Evolutionary conservation across 331 rosid species (phyloP).

Genomic region (Ulmus americana): DNA sequence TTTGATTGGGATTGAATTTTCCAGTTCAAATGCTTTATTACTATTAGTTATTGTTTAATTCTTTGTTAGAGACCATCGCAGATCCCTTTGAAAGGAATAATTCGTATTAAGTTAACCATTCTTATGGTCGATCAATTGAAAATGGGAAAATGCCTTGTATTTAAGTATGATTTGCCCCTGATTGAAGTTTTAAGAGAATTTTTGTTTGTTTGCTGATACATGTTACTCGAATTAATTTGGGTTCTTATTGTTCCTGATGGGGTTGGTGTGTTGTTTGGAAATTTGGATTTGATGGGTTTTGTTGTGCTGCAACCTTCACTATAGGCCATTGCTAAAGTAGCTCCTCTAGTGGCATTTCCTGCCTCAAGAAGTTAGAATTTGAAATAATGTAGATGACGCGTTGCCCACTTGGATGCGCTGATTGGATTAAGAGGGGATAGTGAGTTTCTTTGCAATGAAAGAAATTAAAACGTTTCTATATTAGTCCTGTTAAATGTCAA

Average conservation of each 20-base stretch:
- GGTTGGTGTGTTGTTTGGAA: not conserved
- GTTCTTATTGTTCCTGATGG: not conserved
- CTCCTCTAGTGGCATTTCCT: not conserved
- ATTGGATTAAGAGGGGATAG: not conserved
- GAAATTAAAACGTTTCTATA: not conserved
- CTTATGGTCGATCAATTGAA: not conserved
- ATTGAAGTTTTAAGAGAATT: not conserved
- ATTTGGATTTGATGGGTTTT: not conserved
- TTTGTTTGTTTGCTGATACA: not conserved
- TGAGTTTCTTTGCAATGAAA: not conserved
- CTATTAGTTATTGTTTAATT: not conserved
- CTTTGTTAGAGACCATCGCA: not conserved
- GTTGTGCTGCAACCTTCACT: not conserved
- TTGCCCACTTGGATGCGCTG: not conserved
- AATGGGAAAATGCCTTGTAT: not conserved
- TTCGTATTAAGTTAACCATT: too few relatives aligned
- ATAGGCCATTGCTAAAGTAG: not conserved
- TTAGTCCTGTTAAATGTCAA: not conserved
- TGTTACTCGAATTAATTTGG: not conserved
- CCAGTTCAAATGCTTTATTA: not conserved
- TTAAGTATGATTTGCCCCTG: not conserved
- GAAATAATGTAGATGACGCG: too few relatives aligned
- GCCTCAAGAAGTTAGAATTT: not conserved
- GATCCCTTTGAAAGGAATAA: too few relatives aligned
- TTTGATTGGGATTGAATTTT: too few relatives aligned